Percentiles rank a stretch among this genome's conserved stretches.
phyloP scores from a whole-genome alignment of 257 asterid species.

The Penstemon barbatus region DNA sequence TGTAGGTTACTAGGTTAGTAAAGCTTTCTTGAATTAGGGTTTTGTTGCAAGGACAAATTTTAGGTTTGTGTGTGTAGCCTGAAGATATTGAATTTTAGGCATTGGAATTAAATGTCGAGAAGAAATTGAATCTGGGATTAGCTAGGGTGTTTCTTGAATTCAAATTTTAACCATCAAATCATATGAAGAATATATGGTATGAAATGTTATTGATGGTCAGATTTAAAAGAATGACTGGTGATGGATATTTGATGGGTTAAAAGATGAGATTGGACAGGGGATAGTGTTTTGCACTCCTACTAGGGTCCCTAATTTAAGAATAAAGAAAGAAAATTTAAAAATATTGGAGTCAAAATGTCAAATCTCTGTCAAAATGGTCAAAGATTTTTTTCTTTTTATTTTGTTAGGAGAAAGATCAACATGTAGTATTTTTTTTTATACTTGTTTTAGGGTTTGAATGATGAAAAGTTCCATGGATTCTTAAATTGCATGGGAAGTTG shows the following conservation, averaged over 20 bases:
- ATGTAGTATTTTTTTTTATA: too few species aligned
- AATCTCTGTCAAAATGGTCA: slow-evolving; percentile 26
- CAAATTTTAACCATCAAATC: slow-evolving; percentile 66
- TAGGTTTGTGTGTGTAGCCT: background rate
- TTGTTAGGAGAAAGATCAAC: background rate
- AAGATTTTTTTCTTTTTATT: background rate
- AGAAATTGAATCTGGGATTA: slow-evolving; percentile 14
- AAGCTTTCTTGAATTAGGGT: slow-evolving; percentile 39
- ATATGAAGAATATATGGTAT: slow-evolving; percentile 26
- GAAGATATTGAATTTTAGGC: background rate
- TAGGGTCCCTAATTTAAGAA: slow-evolving; percentile 19
- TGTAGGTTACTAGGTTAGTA: slow-evolving; percentile 33
- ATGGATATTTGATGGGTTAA: slow-evolving; percentile 39
- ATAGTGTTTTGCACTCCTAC: slow-evolving; percentile 33
- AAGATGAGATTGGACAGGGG: slow-evolving; percentile 50
- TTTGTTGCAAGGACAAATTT: slow-evolving; percentile 12
- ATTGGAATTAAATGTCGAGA: slow-evolving; percentile 17
- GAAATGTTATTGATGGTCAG: slow-evolving; percentile 30
- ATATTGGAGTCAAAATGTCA: slow-evolving; percentile 38
- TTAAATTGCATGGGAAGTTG: too few species aligned
- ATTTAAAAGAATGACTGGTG: slow-evolving; percentile 23
- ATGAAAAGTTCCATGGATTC: too few species aligned
- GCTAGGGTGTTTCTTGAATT: slow-evolving; percentile 39
- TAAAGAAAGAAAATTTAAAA: slow-evolving; percentile 26
- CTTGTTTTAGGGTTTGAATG: too few species aligned